Percentiles rank a stretch among this genome's conserved stretches.
These are phyloP conservation scores for Penicillium paxilli DNA, from an alignment of 495 filamentous ascomycete genomes.

Conservation along the genomic window DNA sequence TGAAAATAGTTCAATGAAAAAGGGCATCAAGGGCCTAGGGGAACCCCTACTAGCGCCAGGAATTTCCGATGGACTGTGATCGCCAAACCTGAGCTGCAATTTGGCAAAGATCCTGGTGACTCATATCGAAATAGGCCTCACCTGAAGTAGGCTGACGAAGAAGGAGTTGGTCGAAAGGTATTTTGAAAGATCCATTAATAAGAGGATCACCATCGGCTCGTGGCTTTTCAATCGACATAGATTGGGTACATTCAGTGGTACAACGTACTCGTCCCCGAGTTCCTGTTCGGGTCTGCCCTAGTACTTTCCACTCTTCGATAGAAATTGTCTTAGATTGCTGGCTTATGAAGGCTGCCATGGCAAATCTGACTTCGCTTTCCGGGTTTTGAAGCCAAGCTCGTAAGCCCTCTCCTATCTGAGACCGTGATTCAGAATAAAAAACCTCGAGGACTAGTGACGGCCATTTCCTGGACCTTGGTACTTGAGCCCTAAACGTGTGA, in stretches of 20 bases:
- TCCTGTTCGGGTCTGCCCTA: background rate
- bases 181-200: background rate
- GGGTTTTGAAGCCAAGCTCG: background rate
- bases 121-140: background rate
- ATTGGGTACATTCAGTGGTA: background rate
- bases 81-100: background rate
- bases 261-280: background rate
- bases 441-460: background rate
- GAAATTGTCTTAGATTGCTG: background rate
- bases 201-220: background rate
- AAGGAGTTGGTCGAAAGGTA: background rate
- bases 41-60: too few relatives aligned
- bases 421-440: background rate
- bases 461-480: background rate
- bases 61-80: background rate
- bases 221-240: background rate
- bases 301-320: background rate
- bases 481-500: background rate
- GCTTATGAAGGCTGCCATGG: background rate
- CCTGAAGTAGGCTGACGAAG: background rate
- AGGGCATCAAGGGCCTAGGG: too few relatives aligned
- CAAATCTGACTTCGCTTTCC: background rate
- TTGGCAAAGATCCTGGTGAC: background rate
- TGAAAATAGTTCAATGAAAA: too few relatives aligned
- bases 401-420: background rate